Evolutionary conservation across 345 rosid species (phyloP).

Genomic region (Arabis alpina): DNA sequence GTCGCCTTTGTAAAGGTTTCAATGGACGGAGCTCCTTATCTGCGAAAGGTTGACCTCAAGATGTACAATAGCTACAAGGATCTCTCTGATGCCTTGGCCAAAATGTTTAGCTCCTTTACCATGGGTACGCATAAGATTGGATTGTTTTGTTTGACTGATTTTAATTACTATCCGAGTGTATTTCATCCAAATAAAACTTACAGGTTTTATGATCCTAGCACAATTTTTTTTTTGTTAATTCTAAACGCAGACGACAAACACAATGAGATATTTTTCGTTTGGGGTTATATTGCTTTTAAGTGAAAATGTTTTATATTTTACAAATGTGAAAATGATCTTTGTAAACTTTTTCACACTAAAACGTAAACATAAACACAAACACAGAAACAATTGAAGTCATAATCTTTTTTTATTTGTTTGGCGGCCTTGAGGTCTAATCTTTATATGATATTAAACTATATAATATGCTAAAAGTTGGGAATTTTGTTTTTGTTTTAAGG

Average conservation of each 20-base stretch:
- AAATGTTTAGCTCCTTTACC: constrained; percentile 94
- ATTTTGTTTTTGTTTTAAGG: constrained; percentile 2
- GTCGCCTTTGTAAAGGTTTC: constrained; percentile 79
- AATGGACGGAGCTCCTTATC: constrained; percentile 97
- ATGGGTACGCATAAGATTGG: constrained; percentile 54
- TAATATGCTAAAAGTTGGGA: not conserved
- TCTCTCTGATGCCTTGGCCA: constrained; percentile 80
- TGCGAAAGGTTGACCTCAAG: constrained; percentile 94
- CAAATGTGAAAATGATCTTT: too few relatives aligned
- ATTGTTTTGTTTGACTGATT: not conserved
- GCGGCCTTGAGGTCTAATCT: not conserved
- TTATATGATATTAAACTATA: not conserved
- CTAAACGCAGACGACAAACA: too few relatives aligned
- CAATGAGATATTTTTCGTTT: too few relatives aligned
- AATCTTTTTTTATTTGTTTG: not conserved
- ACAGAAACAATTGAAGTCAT: not conserved
- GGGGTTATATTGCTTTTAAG: too few relatives aligned
- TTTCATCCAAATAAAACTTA: not conserved
- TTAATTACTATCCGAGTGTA: not conserved
- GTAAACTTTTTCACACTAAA: not conserved
- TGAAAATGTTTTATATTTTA: too few relatives aligned
- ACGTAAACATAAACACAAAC: not conserved
- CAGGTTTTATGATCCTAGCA: not conserved
- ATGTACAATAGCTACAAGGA: constrained; percentile 83
- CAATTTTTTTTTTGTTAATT: too few relatives aligned